Conservation (phyloP, 2,329 filamentous ascomycete species). For the Ceratocystis diversiconidia region DNA sequence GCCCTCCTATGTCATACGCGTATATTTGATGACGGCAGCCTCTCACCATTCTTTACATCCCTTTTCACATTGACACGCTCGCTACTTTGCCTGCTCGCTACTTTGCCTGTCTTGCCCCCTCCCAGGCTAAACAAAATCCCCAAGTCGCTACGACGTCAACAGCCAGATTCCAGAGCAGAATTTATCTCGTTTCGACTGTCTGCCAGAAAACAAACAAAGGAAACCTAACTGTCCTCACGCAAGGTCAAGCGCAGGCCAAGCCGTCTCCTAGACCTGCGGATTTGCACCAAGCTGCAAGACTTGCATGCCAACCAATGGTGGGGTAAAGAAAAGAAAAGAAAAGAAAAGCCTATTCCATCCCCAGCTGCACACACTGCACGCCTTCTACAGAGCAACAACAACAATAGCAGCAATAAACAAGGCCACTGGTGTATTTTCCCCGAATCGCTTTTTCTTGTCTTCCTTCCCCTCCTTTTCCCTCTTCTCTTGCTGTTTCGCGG, state of each 20-base stretch:
- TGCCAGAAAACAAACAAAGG: too few species aligned
- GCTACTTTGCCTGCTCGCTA: neutral
- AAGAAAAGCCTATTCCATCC: too few species aligned
- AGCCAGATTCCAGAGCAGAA: too few species aligned
- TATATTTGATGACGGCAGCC: neutral
- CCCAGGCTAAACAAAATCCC: too few species aligned
- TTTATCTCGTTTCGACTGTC: too few species aligned
- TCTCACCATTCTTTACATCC: neutral
- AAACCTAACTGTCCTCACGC: too few species aligned
- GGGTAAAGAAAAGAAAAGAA: conserved; percentile 7
- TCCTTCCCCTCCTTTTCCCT: neutral
- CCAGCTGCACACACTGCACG: neutral
- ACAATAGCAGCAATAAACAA: conserved; percentile 6
- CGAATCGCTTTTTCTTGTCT: neutral
- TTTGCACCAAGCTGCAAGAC: neutral
- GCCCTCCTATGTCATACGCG: neutral
- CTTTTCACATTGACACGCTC: neutral
- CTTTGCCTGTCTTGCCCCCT: neutral
- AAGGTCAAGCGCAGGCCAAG: neutral
- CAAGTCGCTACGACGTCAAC: too few species aligned
- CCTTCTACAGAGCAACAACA: neutral
- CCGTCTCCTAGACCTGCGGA: neutral
- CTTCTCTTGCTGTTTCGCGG: neutral
- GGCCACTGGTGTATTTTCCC: conserved; percentile 4
- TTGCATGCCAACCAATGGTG: conserved; percentile 10